phyloP scores from a whole-genome alignment of 331 rosid species.

The Quercus tomentella region DNA sequence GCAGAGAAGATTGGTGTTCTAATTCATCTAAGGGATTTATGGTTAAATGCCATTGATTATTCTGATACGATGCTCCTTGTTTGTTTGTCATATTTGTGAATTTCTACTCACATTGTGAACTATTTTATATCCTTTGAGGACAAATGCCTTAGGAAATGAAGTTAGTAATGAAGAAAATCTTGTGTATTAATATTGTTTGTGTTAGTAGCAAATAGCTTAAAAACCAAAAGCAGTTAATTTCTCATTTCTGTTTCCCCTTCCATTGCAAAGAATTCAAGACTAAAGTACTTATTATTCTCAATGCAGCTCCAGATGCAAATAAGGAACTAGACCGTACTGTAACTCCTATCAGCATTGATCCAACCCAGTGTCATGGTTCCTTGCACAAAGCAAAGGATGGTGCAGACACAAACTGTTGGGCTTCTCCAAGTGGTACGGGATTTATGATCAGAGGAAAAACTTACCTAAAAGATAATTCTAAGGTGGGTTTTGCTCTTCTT shows the following conservation, averaged over 20 bases:
- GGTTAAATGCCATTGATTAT: not conserved
- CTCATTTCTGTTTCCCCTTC: not conserved
- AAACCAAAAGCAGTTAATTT: conserved; percentile 3
- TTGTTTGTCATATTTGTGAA: not conserved
- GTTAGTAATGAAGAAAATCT: not conserved
- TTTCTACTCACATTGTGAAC: not conserved
- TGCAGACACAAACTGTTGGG: conserved; percentile 76
- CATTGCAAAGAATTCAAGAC: conserved; percentile 4
- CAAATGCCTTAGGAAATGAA: not conserved
- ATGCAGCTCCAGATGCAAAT: conserved; percentile 55
- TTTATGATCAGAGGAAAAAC: conserved; percentile 95
- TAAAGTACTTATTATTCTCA: conserved; percentile 20
- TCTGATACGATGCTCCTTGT: not conserved
- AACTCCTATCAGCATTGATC: conserved; percentile 47
- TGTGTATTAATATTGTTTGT: not conserved
- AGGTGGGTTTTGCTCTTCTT: conserved; percentile 42
- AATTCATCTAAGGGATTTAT: not conserved
- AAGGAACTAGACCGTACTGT: conserved; percentile 60
- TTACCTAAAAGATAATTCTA: conserved; percentile 79
- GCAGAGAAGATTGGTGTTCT: not conserved
- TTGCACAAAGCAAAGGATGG: conserved; percentile 66
- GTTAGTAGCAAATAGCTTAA: not conserved
- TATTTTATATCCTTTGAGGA: not conserved
- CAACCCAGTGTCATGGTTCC: conserved; percentile 54
- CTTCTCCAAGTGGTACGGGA: conserved; percentile 71